Evolutionary conservation across 768 basidiomycete genomes (phyloP).

Genomic region (Mycena crocata): DNA sequence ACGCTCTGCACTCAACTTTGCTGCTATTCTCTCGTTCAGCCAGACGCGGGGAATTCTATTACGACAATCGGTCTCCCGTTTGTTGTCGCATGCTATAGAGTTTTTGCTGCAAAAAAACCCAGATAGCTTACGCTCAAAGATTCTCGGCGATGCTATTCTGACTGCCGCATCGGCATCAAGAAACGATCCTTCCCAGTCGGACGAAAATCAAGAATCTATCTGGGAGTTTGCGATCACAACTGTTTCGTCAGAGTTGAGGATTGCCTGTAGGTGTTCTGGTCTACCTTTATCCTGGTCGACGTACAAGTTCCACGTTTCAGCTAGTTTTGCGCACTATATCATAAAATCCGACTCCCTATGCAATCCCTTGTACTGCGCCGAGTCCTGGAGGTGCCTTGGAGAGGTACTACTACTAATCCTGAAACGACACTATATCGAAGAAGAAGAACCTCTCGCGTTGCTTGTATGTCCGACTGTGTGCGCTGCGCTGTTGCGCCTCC

Average conservation of each 20-base stretch:
- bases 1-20: slow-evolving; percentile 44
- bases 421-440: slow-evolving; percentile 54
- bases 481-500: slow-evolving; percentile 55
- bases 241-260: slow-evolving; percentile 46
- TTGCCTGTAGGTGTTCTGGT: slow-evolving; percentile 61
- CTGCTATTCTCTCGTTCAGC: slow-evolving; percentile 50
- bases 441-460: slow-evolving; percentile 64
- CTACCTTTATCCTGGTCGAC: too few relatives aligned
- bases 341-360: slow-evolving; percentile 38
- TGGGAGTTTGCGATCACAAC: slow-evolving; percentile 50
- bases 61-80: slow-evolving; percentile 32
- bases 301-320: too few relatives aligned
- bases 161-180: slow-evolving; percentile 46
- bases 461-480: slow-evolving; percentile 64
- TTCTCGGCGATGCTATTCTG: slow-evolving; percentile 51
- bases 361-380: slow-evolving; percentile 55
- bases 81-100: slow-evolving; percentile 38
- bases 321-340: slow-evolving; percentile 60
- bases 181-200: slow-evolving; percentile 24
- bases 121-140: slow-evolving; percentile 5
- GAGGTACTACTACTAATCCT: slow-evolving; percentile 62
- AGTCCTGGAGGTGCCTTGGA: slow-evolving; percentile 67
- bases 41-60: slow-evolving; percentile 33
- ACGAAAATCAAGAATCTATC: slow-evolving; percentile 47
- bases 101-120: slow-evolving; percentile 28